phyloP scores from a whole-genome alignment of 2,329 filamentous ascomycete species.

The Colletotrichum destructivum region DNA sequence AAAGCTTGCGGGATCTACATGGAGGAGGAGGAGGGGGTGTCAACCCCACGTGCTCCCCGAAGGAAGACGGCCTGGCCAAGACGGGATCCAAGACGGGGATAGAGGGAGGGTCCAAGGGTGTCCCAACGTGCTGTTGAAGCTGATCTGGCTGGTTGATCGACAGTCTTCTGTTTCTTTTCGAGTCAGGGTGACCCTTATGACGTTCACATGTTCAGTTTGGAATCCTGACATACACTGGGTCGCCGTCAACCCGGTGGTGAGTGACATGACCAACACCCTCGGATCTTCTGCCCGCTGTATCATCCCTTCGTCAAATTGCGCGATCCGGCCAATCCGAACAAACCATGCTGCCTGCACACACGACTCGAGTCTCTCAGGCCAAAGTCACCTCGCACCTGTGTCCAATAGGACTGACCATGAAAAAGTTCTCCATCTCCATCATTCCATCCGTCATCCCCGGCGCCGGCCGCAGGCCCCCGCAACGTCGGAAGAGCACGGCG shows the following conservation, averaged over 20 bases:
- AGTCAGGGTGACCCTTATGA: neutral
- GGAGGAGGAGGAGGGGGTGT: neutral
- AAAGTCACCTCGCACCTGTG: conserved; percentile 50
- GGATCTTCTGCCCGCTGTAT: neutral
- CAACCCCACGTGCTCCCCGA: conserved; percentile 7
- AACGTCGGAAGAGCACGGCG: conserved; percentile 67
- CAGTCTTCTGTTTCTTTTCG: neutral
- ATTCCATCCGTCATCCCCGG: conserved; percentile 55
- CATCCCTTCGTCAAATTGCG: neutral
- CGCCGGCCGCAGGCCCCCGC: conserved; percentile 51
- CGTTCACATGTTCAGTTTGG: neutral
- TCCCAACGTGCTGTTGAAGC: neutral
- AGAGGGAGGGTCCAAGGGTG: neutral
- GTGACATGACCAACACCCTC: neutral
- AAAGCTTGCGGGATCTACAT: neutral
- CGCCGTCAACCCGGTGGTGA: neutral
- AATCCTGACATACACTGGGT: neutral
- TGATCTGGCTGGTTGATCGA: neutral
- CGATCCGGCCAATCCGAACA: neutral
- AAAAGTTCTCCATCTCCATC: conserved; percentile 53
- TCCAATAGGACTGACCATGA: conserved; percentile 51
- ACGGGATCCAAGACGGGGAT: neutral
- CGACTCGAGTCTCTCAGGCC: neutral
- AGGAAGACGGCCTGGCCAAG: conserved; percentile 3
- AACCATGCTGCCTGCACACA: neutral